Base-by-base conservation (phyloP, 371 early-diverging fungal species). In the Mortierella sp. region DNA sequence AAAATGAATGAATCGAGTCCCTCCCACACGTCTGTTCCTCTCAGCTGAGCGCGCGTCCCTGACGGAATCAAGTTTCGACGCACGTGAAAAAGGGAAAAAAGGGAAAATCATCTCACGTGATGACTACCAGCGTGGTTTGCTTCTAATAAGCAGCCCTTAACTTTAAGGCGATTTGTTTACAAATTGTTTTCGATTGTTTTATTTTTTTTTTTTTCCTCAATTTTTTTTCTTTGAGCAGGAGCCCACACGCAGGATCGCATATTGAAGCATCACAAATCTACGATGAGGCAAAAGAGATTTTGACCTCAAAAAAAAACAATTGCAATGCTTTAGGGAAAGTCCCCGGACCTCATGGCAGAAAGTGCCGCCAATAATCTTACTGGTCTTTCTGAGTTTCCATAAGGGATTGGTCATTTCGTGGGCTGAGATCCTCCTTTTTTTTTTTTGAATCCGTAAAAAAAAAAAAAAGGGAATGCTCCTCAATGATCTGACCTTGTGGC, bases 281-380 rank as follows among this genome's bases (percentile, higher is more conserved):
- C 77, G 77, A 72, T 62, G 68, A 71, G 77, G 77, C 77, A 68
- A 43, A 43, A 29, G n/a, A 22, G 57, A 17, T 12, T 29, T 58
- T 64, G 69, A 69, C 69, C 66, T 68, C 72, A 62, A 37, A 28
- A 64, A 29, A 53, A 67, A 51, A 72, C 63, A 67, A 70, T 73
- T 80, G 80, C 56, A 80, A 80, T 80, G 80, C 75, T 74, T 70
- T 74, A 80, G 75, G 80, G 80, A 70, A 80, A 80, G 80, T 80
- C 75, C 80, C 28, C 74, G 80, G 74, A 74, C 74, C 80, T 61
- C 51, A 67, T 58, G 80, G 68, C 74, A 74, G 80, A 80, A 70
- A 80, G 79, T 80, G 71, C 56, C 80, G 47, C 74, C 80, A 67
- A 59, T 80, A 74, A 80, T 66, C 35, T 19, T 23, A 56, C 59